These are phyloP conservation scores for Hypholoma sublateritium DNA, from an alignment of 768 basidiomycete genomes.

Conservation along the genomic window DNA sequence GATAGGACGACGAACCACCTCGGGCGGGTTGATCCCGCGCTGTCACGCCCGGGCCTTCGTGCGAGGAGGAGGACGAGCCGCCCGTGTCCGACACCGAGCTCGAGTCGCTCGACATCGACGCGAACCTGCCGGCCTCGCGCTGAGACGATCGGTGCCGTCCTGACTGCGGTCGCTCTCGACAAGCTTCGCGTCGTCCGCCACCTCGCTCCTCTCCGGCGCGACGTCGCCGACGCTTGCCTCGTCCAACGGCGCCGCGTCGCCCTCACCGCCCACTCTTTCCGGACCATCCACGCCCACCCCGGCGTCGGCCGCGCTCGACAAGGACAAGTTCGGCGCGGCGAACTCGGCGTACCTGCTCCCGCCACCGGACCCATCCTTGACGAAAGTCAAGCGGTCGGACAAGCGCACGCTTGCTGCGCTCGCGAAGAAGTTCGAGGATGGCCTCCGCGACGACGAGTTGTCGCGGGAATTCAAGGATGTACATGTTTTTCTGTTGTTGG, in stretches of 20 bases:
- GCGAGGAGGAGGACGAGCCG: slow-evolving; percentile 45
- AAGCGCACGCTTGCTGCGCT: slow-evolving; percentile 60
- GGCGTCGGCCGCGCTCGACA: slow-evolving; percentile 14
- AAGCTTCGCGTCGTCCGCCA: slow-evolving; percentile 44
- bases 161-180: slow-evolving; percentile 38
- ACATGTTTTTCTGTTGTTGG: slow-evolving; percentile 35
- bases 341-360: slow-evolving; percentile 67
- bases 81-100: slow-evolving; percentile 14
- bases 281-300: slow-evolving; percentile 11
- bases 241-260: slow-evolving; percentile 11
- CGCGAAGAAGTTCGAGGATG: slow-evolving; percentile 77
- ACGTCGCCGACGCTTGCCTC: slow-evolving; percentile 9
- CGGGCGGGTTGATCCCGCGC: slow-evolving; percentile 87
- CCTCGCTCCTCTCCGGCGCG: slow-evolving; percentile 30
- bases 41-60: slow-evolving; percentile 90
- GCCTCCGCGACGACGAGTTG: slow-evolving; percentile 86
- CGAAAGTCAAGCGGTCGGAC: slow-evolving; percentile 61
- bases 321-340: slow-evolving; percentile 48
- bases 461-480: slow-evolving; percentile 91
- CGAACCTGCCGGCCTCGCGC: slow-evolving; percentile 7
- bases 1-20: slow-evolving; percentile 85
- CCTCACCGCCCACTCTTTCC: slow-evolving; percentile 21
- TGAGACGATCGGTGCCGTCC: background rate
- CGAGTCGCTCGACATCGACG: slow-evolving; percentile 19
- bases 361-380: slow-evolving; percentile 58